Evolutionary conservation across 176 grass and related monocot species (phyloP).

Genomic region (Lolium multiflorum): DNA sequence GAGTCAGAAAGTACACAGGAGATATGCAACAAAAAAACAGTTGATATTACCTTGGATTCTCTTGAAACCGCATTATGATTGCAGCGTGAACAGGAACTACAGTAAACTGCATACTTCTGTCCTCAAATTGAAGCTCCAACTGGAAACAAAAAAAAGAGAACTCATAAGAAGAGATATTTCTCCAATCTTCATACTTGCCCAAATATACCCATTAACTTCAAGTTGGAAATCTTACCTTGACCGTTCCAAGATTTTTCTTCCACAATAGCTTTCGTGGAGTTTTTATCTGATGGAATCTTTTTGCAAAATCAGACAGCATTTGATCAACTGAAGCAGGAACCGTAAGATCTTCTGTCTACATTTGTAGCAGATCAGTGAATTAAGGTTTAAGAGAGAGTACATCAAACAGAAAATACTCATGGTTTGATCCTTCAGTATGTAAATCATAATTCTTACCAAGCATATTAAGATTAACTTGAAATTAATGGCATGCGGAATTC

Average conservation of each 20-base stretch:
- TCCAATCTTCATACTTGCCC: neutral
- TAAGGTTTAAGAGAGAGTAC: neutral
- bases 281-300: slow-evolving; percentile 98
- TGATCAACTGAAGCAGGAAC: slow-evolving; percentile 79
- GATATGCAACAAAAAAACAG: slow-evolving; percentile 32
- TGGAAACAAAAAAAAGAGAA: slow-evolving; percentile 44
- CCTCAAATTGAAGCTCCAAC: slow-evolving; percentile 96
- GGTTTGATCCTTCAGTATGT: neutral
- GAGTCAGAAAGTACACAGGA: slow-evolving; percentile 33
- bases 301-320: slow-evolving; percentile 86
- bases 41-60: slow-evolving; percentile 70
- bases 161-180: slow-evolving; percentile 22
- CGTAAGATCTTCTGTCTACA: slow-evolving; percentile 82
- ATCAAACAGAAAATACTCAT: slow-evolving; percentile 2
- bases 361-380: slow-evolving; percentile 30
- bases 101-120: slow-evolving; percentile 85
- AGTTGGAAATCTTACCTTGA: slow-evolving; percentile 71
- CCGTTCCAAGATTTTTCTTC: slow-evolving; percentile 98
- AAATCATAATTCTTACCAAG: slow-evolving; percentile 1
- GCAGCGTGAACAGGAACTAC: slow-evolving; percentile 94
- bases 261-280: slow-evolving; percentile 90
- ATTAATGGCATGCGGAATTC: neutral
- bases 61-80: slow-evolving; percentile 97
- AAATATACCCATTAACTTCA: slow-evolving; percentile 28
- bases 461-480: slow-evolving; percentile 19